Evolutionary conservation across 129 eudicot genomes (phyloP).

Genomic region (Saussurea involucrata): DNA sequence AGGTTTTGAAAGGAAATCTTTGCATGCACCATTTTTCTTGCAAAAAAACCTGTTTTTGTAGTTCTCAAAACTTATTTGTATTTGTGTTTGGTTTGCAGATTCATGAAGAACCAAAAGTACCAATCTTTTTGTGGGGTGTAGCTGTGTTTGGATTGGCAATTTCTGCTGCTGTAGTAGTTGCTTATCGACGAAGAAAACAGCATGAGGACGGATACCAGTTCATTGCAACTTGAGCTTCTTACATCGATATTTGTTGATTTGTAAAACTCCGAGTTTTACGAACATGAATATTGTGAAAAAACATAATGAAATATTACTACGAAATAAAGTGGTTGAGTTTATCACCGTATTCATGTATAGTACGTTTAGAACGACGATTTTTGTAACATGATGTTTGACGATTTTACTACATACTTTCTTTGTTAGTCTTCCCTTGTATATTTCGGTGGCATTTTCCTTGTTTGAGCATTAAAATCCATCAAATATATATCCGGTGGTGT

Average conservation of each 20-base stretch:
- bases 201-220: conserved; percentile 28
- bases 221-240: conserved; percentile 18
- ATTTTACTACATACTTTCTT: background rate
- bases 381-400: background rate
- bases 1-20: background rate
- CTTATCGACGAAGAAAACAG: conserved; percentile 20
- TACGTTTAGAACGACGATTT: background rate
- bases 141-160: conserved; percentile 33
- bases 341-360: background rate
- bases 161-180: conserved; percentile 28
- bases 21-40: background rate
- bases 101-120: background rate
- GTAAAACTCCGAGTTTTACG: background rate
- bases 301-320: background rate
- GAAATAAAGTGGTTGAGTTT: conserved; percentile 1
- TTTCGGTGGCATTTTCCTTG: background rate
- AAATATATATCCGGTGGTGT: too few relatives aligned
- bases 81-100: conserved; percentile 31
- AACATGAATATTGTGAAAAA: conserved; percentile 5
- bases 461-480: background rate
- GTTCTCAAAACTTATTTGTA: background rate
- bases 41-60: background rate
- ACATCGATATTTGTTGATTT: background rate
- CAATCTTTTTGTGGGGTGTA: conserved; percentile 27
- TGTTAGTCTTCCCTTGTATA: background rate